A percentile compares a stretch with the other conserved stretches of the same genome.
Conservation (phyloP, 2,329 filamentous ascomycete genomes). For the Blastomyces gilchristii region DNA sequence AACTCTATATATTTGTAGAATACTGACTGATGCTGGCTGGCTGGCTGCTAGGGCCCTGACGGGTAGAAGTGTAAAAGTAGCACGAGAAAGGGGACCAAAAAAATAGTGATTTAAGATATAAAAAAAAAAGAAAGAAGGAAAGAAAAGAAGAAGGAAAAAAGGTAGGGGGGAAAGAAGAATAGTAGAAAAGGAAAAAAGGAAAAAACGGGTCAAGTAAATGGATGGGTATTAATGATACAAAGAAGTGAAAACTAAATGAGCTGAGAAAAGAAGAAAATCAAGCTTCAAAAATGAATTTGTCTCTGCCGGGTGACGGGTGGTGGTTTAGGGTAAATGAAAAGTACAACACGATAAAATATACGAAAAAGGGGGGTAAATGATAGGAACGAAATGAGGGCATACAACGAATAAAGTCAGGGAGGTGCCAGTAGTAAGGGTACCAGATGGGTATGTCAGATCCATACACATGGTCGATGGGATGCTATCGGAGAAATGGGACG, state of each 20-base stretch:
- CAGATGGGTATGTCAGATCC: background rate
- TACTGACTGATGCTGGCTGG: background rate
- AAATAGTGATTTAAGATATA: background rate
- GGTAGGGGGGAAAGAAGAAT: background rate
- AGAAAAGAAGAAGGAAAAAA: background rate
- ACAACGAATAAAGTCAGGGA: background rate
- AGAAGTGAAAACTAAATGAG: background rate
- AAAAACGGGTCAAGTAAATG: background rate
- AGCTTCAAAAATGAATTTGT: background rate
- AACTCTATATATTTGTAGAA: background rate
- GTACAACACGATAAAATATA: background rate
- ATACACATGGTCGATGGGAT: background rate
- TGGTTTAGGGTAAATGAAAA: background rate
- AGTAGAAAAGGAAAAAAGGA: background rate
- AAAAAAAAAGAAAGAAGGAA: background rate
- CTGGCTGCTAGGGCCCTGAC: background rate
- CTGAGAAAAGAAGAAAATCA: background rate
- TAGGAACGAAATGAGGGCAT: background rate
- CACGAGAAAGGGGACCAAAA: background rate
- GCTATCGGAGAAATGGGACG: background rate
- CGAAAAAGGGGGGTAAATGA: background rate
- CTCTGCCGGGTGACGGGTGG: background rate
- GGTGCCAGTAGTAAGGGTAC: background rate
- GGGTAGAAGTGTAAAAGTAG: background rate
- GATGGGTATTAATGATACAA: conserved; percentile 9